Evolutionary conservation across 2,329 filamentous ascomycete species (phyloP), one percentile per base, ranked within the genome.

Genomic region (Grosmannia clavigera): DNA sequence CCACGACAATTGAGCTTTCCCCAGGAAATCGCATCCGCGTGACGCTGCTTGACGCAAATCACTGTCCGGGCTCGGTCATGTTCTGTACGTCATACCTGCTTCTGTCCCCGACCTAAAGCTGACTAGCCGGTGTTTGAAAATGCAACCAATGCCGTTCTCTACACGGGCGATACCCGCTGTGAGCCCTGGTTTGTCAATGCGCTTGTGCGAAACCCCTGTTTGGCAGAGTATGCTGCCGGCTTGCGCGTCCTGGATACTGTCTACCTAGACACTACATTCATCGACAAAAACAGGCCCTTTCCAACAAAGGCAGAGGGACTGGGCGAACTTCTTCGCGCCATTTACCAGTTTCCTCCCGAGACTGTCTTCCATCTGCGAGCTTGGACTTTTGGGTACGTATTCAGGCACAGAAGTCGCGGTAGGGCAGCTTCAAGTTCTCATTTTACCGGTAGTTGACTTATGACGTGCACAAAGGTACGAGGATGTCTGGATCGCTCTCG

Each of bases 21-120:
- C 88, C 86, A 0, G 81, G 82, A 1, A 79, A 81, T 55, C 75
- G 73, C n/a, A 83, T 96, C 29, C 83, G 85, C 55, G 89, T 95
- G 22, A 96, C 91, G 0, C 76, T 96, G 0, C 82, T 96, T 58
- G 87, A 96, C 74, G 91, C 92, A 1, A 96, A 97, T 66, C 92
- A 96, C 69, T 97, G 92, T 67, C 81, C 87, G 0, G 92, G 92
- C 0, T 85, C 90, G 22, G 90, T 94, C 22, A 95, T 96, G 90
- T 96, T 96, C 68, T 76, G 81, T 83, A 69, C 64, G 80, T 16
- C 38, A 70, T 5, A 9, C 22, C 25, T 16, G 38, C 16, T 10
- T 40, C 31, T 11, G 12, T 40, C 12, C 35, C 19, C 25, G n/a
- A 5, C 2, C 29, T 0, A 10, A 16, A 29, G 29, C 35, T 54